These are phyloP conservation scores for Dactylellina parvicollis DNA, from an alignment of 2,329 filamentous ascomycete species.

Conservation along the genomic window DNA sequence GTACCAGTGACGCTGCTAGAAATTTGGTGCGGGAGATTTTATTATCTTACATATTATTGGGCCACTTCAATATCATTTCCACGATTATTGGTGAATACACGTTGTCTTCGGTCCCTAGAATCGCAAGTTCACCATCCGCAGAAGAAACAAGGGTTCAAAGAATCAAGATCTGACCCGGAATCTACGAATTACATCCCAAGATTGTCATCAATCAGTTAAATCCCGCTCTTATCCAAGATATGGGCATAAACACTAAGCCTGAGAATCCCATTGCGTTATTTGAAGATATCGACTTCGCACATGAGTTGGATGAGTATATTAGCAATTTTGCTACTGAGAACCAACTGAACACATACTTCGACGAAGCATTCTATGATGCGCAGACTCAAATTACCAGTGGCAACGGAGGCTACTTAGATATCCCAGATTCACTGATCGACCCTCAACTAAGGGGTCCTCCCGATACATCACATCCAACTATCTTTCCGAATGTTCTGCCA, in stretches of 20 bases:
- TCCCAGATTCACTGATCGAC: constrained; percentile 35
- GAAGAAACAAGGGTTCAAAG: neutral
- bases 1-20: constrained; percentile 15
- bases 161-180: neutral
- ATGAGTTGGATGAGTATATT: constrained; percentile 49
- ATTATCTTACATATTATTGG: constrained; percentile 30
- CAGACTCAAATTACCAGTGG: neutral
- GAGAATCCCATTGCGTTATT: neutral
- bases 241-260: constrained; percentile 5
- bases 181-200: constrained; percentile 7
- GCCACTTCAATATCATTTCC: neutral
- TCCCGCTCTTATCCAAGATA: neutral
- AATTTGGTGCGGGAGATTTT: constrained; percentile 4
- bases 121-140: constrained; percentile 9
- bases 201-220: neutral
- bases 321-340: constrained; percentile 22
- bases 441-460: constrained; percentile 12
- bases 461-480: neutral
- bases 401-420: neutral
- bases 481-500: neutral
- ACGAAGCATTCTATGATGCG: constrained; percentile 22
- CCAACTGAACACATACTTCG: constrained; percentile 21
- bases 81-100: neutral
- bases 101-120: constrained; percentile 4
- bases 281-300: constrained; percentile 16